Percentiles rank a stretch among this genome's conserved stretches.
These are phyloP conservation scores for Macrolepiota fuliginosa DNA, from an alignment of 768 basidiomycete species.

Conservation along the genomic window DNA sequence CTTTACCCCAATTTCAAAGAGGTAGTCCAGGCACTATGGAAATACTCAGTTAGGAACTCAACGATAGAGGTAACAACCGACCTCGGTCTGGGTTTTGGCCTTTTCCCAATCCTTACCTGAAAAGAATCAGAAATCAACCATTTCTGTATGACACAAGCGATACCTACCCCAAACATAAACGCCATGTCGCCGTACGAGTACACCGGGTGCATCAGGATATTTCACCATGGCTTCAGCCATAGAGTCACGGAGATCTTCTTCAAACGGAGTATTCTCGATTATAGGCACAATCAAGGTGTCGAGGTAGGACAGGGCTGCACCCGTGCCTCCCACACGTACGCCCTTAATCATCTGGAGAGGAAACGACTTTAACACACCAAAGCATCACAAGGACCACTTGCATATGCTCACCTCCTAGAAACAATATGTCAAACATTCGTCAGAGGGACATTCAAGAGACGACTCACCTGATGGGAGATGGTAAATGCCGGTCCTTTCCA, in stretches of 20 bases:
- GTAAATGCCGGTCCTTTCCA: slow-evolving; percentile 69
- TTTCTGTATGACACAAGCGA: not conserved
- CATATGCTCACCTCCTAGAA: slow-evolving; percentile 38
- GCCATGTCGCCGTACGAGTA: slow-evolving; percentile 77
- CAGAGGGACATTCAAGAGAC: slow-evolving; percentile 4
- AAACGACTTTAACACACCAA: not conserved
- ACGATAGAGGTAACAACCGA: slow-evolving; percentile 19
- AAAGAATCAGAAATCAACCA: slow-evolving; percentile 3
- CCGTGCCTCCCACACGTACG: slow-evolving; percentile 73
- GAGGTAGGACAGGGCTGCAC: slow-evolving; percentile 73
- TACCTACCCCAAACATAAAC: slow-evolving; percentile 80
- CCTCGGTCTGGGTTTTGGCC: slow-evolving; percentile 87
- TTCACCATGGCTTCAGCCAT: slow-evolving; percentile 84
- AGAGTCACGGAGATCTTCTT: slow-evolving; percentile 85
- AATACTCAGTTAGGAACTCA: not conserved
- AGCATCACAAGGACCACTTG: not conserved
- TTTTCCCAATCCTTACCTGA: slow-evolving; percentile 76
- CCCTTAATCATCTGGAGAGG: slow-evolving; percentile 84
- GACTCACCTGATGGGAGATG: slow-evolving; percentile 77
- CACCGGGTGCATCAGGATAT: slow-evolving; percentile 74
- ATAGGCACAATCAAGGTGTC: slow-evolving; percentile 86
- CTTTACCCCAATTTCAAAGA: slow-evolving; percentile 86
- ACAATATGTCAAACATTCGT: slow-evolving; percentile 7
- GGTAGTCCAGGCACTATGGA: slow-evolving; percentile 81
- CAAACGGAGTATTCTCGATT: slow-evolving; percentile 88